phyloP scores from a whole-genome alignment of 108 stramenopile species.

The Skeletonema tropicum region DNA sequence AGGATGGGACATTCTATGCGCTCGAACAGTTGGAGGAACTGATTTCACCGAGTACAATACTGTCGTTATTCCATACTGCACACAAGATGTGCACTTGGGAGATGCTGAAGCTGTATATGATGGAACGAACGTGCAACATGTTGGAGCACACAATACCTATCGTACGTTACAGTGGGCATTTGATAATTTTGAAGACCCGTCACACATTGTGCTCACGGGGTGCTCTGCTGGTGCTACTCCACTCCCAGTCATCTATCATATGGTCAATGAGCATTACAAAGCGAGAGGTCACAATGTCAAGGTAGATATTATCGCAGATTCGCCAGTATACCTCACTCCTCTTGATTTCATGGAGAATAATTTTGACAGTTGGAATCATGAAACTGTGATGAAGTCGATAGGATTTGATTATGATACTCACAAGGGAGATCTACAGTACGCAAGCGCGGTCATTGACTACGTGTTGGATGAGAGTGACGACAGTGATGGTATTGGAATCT shows the following conservation, averaged over 20 bases:
- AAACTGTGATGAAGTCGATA: constrained; percentile 44
- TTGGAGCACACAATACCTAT: constrained; percentile 48
- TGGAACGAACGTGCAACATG: constrained; percentile 29
- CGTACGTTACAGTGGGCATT: constrained; percentile 50
- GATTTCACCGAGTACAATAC: constrained; percentile 57
- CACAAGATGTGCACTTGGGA: constrained; percentile 61
- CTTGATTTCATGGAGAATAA: constrained; percentile 49
- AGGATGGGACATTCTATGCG: constrained; percentile 45
- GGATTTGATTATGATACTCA: constrained; percentile 51
- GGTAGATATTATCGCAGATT: constrained; percentile 47
- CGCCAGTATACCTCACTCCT: constrained; percentile 60
- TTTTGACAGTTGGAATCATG: constrained; percentile 46
- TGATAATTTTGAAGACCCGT: constrained; percentile 52
- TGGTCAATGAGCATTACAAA: constrained; percentile 47
- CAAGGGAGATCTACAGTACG: constrained; percentile 33
- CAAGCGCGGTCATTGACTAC: constrained; percentile 43
- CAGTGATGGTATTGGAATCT: constrained; percentile 40
- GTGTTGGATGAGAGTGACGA: constrained; percentile 41
- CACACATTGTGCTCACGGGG: constrained; percentile 51
- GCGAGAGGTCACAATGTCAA: constrained; percentile 12
- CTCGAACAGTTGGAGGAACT: constrained; percentile 20
- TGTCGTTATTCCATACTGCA: constrained; percentile 57
- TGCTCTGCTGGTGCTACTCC: constrained; percentile 64
- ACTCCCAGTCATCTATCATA: constrained; percentile 48
- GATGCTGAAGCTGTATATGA: constrained; percentile 13